Evolutionary conservation across 305 asterid species (phyloP), one percentile per base, ranked within the genome.

Genomic region (Plantago rigida): DNA sequence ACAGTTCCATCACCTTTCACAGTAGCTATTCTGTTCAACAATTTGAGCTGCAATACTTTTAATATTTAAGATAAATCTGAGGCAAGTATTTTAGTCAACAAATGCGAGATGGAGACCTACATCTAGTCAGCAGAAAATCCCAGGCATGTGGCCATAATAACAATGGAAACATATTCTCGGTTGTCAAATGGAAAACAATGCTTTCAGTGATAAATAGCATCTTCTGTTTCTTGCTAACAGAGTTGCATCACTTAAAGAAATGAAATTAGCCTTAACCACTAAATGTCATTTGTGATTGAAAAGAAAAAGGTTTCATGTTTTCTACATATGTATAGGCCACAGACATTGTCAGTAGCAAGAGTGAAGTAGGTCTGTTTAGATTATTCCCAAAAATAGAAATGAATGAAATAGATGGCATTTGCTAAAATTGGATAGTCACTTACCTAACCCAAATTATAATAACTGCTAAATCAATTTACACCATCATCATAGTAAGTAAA

Each of bases 1-100:
- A 91, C 96, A 49, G 95, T 87, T 58, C 98, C 98, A 66, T 87
- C 83, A 76, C 84, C 86, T 77, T 83, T 84, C 59, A 91, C 84
- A 15, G 96, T 91, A 74, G 98, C 90, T 53, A 91, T 82, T 79
- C 95, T 85, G 76, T 81, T 87, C 85, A 91, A 83, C 81, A 87
- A 77, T 75, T 79, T 73, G 87, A 87, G 92, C 98, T 91, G 95
- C 93, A 86, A 69, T 69, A 73, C 74, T 81, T 81, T 66, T 73
- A 80, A 76, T 74, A 70, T 76, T 76, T 69, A 81, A 68, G 68
- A 31, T 68, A 75, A 72, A 69, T 69, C 59, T 60, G 69, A 63
- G 60, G 68, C 47, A 69, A 62, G 63, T 59, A 73, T 76, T 74
- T 76, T 60, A 54, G 72, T 76, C 67, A 75, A 73, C 67, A 81